Percentiles rank a stretch among this genome's conserved stretches.
Conservation (phyloP, 768 basidiomycete genomes). For the Tulasnella sp. region DNA sequence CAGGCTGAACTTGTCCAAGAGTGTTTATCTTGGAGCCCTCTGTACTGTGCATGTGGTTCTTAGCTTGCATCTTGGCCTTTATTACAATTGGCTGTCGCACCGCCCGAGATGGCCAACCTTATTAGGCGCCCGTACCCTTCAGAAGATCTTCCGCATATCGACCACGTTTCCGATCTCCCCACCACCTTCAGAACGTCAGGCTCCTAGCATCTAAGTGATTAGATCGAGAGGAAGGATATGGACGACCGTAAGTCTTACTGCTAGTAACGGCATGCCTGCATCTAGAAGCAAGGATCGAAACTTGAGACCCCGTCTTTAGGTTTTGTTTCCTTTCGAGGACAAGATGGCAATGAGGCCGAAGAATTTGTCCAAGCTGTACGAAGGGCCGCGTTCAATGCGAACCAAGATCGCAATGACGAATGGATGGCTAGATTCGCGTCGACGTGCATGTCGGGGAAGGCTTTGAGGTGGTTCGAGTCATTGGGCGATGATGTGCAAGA, state of each 20-base stretch:
- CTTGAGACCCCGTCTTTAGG: too few species aligned
- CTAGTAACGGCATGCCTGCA: too few species aligned
- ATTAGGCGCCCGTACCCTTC: too few species aligned
- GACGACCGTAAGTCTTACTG: neutral
- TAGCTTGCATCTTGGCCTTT: too few species aligned
- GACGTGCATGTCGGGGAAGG: neutral
- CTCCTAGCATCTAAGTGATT: neutral
- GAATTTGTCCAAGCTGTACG: neutral
- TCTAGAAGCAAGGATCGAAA: too few species aligned
- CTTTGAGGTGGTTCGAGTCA: neutral
- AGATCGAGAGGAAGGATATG: neutral
- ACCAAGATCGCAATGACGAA: neutral
- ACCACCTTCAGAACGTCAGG: neutral
- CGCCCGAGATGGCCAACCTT: too few species aligned
- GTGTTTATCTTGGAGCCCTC: too few species aligned
- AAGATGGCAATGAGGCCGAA: neutral
- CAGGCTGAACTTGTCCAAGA: too few species aligned
- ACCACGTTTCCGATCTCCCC: neutral
- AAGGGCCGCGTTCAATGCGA: neutral
- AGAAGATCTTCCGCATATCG: too few species aligned
- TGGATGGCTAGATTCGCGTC: neutral
- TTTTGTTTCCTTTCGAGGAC: neutral
- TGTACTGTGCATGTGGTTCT: too few species aligned
- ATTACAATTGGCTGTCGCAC: too few species aligned
- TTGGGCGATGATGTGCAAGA: neutral